phyloP scores from a whole-genome alignment of 805 yeast species.

The Candida hungchunana region DNA sequence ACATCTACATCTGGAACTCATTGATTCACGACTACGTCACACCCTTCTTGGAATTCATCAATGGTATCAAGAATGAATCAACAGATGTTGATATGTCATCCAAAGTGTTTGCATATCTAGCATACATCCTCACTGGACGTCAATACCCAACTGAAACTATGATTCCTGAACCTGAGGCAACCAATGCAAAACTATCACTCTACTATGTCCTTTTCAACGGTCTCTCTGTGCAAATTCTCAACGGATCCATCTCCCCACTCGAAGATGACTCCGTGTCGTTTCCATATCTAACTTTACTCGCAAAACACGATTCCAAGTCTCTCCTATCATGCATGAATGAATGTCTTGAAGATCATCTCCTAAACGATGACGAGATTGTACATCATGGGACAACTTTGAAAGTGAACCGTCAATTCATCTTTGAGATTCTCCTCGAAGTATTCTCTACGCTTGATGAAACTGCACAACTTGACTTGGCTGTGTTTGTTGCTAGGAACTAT shows the following conservation, averaged over 20 bases:
- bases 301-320: conserved; percentile 52
- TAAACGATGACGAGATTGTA: conserved; percentile 55
- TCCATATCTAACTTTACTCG: conserved; percentile 61
- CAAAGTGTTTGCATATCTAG: conserved; percentile 57
- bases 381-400: conserved; percentile 24
- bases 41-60: conserved; percentile 61
- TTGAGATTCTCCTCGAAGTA: conserved; percentile 66
- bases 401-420: conserved; percentile 70
- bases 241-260: too few species aligned
- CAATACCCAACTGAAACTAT: conserved; percentile 69
- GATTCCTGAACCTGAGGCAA: conserved; percentile 32
- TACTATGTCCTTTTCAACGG: conserved; percentile 62
- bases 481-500: conserved; percentile 75
- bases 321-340: conserved; percentile 71
- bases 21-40: conserved; percentile 66
- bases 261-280: conserved; percentile 51
- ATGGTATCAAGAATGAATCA: conserved; percentile 26
- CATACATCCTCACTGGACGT: conserved; percentile 69
- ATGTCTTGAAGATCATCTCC: conserved; percentile 72
- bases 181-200: conserved; percentile 44
- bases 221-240: too few species aligned
- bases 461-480: conserved; percentile 41
- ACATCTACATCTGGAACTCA: conserved; percentile 67
- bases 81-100: conserved; percentile 19
- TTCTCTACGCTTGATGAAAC: conserved; percentile 34